These are phyloP conservation scores for Magnusiomyces suaveolens DNA, from an alignment of 1,139 yeast species.

Conservation along the genomic window DNA sequence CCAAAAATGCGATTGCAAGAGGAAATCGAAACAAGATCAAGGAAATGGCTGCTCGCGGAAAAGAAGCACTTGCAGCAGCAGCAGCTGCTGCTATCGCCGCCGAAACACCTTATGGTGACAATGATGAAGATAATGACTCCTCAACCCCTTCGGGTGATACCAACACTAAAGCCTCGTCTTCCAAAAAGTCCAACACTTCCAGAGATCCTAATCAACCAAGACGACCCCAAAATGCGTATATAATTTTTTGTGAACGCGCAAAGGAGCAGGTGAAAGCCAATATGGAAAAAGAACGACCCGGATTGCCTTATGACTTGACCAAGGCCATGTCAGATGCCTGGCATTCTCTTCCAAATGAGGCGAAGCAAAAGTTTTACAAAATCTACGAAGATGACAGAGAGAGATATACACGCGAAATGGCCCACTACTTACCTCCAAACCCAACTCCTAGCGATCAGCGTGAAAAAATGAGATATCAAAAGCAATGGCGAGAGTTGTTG, in stretches of 20 bases:
- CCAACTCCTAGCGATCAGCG: slow-evolving; percentile 21
- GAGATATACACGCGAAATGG: slow-evolving; percentile 68
- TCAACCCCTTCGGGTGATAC: neutral
- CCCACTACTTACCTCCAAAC: slow-evolving; percentile 40
- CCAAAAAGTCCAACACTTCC: slow-evolving; percentile 20
- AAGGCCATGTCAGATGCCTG: slow-evolving; percentile 77
- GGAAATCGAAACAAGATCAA: neutral
- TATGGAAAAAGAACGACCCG: slow-evolving; percentile 39
- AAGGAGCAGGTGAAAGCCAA: slow-evolving; percentile 61
- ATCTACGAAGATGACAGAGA: slow-evolving; percentile 71
- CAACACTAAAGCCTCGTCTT: neutral
- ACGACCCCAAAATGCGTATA: slow-evolving; percentile 82
- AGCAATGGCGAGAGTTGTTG: slow-evolving; percentile 2
- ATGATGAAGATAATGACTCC: neutral
- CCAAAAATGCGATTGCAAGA: neutral
- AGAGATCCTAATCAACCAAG: slow-evolving; percentile 82
- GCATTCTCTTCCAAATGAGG: slow-evolving; percentile 65
- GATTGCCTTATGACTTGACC: slow-evolving; percentile 54
- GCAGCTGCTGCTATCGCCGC: slow-evolving; percentile 4
- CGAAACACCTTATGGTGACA: neutral
- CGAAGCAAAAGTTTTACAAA: slow-evolving; percentile 64
- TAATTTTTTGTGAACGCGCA: slow-evolving; percentile 78
- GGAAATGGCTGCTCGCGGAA: neutral
- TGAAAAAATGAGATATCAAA: slow-evolving; percentile 1
- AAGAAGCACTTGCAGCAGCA: slow-evolving; percentile 4